A percentile compares a stretch with the other conserved stretches of the same genome.
These are phyloP conservation scores for Plasmopara viticola DNA, from an alignment of 352 stramenopile genomes.

Conservation along the genomic window DNA sequence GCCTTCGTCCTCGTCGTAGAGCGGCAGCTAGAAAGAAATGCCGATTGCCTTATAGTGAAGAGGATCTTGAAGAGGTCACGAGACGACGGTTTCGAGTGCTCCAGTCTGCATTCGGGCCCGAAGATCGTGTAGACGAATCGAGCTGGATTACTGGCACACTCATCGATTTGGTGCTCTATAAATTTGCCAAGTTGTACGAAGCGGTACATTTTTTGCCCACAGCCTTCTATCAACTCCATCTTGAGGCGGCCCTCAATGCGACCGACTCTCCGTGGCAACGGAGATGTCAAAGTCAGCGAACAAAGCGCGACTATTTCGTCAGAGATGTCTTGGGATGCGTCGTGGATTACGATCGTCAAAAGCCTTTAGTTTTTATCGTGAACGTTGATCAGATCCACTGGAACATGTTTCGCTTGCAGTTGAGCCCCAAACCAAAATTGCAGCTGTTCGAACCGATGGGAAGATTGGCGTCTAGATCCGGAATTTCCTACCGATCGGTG, in stretches of 20 bases:
- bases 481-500: slow-evolving; percentile 68
- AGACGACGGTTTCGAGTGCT: slow-evolving; percentile 26
- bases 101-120: slow-evolving; percentile 44
- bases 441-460: slow-evolving; percentile 89
- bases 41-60: slow-evolving; percentile 6
- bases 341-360: slow-evolving; percentile 50
- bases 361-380: slow-evolving; percentile 75
- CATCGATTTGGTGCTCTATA: slow-evolving; percentile 81
- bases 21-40: slow-evolving; percentile 12
- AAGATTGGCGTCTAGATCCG: slow-evolving; percentile 45
- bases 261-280: slow-evolving; percentile 12
- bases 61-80: slow-evolving; percentile 18
- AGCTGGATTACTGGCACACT: slow-evolving; percentile 81
- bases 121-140: slow-evolving; percentile 65
- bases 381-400: slow-evolving; percentile 83
- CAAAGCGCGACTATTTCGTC: slow-evolving; percentile 31
- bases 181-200: slow-evolving; percentile 68
- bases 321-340: slow-evolving; percentile 61
- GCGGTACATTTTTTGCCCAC: slow-evolving; percentile 77
- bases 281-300: slow-evolving; percentile 7
- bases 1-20: slow-evolving; percentile 6
- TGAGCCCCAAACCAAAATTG: slow-evolving; percentile 52
- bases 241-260: slow-evolving; percentile 20
- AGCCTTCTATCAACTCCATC: slow-evolving; percentile 72
- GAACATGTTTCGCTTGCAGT: slow-evolving; percentile 83